Percentiles rank a stretch among this genome's conserved stretches.
Evolutionary conservation across 108 stramenopile genomes (phyloP).

Genomic region (Chaetoceros muelleri): DNA sequence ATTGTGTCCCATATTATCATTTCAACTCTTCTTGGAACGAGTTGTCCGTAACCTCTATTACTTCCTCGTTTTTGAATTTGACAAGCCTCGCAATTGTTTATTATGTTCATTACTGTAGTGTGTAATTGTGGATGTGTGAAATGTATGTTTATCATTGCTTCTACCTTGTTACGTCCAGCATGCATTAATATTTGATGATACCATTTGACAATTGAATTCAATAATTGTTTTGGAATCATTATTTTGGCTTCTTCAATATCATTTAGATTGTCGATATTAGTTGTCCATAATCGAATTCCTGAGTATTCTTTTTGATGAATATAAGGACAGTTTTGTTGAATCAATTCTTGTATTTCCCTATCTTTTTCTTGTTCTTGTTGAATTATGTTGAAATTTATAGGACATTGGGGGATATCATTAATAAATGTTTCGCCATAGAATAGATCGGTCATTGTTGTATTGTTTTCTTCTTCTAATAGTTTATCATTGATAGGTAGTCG

Average conservation of each 20-base stretch:
- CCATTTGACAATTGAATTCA: constrained; percentile 5
- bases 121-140: background rate
- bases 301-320: constrained; percentile 5
- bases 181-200: constrained; percentile 7
- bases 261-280: constrained; percentile 11
- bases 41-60: constrained; percentile 8
- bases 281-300: background rate
- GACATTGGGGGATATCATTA: constrained; percentile 2
- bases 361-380: constrained; percentile 9
- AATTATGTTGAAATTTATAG: constrained; percentile 3
- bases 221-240: constrained; percentile 4
- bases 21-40: constrained; percentile 6
- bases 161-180: constrained; percentile 1
- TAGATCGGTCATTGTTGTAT: background rate
- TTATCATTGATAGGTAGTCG: background rate
- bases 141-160: background rate
- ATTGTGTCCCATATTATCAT: constrained; percentile 21
- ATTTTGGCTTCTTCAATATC: background rate
- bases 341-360: constrained; percentile 4
- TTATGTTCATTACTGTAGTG: background rate
- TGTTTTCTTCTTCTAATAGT: background rate
- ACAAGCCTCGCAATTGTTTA: constrained; percentile 8
- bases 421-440: constrained; percentile 9
- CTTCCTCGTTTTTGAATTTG: constrained; percentile 14
- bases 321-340: no score